Evolutionary conservation across 306 rosid genomes (phyloP), one percentile per base, ranked within the genome.

Genomic region (Citrullus mucosospermus): DNA sequence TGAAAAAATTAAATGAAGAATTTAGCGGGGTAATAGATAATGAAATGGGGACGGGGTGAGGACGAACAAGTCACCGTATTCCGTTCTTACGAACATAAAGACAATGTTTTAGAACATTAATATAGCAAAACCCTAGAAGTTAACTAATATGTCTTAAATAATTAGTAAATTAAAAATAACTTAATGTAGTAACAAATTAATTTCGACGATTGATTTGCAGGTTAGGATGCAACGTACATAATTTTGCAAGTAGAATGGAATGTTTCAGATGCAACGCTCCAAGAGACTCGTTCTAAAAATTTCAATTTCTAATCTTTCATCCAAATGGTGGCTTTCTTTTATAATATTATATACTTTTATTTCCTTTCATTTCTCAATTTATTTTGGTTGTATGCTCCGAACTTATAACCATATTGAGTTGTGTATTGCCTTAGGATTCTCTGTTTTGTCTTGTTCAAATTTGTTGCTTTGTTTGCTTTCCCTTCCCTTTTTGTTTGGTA

Each of bases 211-310:
- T 55, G n/a, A 12, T 14, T 20, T 5, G 63, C 88, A 94, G 98
- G 89, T 85, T 80, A 56, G 98, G 98, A 22, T 94, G 98, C 89
- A 94, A 92, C 79, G 97, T 90, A 68, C 98, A 94, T 83, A 94
- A 94, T 87, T 94, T 94, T 76, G 98, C 98, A 0, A 94, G 96
- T 88, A 80, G 98, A 91, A 90, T 88, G 88, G 98, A 94, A 80
- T 94, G 98, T 62, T 94, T 92, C 79, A 88, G 91, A 89, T 94
- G 98, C 95, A 92, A 87, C 57, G 98, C 97, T 54, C 98, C 98
- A 57, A 90, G 97, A 83, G 98, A 94, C 87, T 79, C 89, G 1
- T 88, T 72, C 89, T 88, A 87, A 48, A 68, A 17, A 68, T 70
- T 6, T 85, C 62, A 43, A 76, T 79, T 76, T 76, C 38, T 69